Evolutionary conservation across 768 basidiomycete genomes (phyloP), one percentile per base, ranked within the genome.

Genomic region (Hericium erinaceus): DNA sequence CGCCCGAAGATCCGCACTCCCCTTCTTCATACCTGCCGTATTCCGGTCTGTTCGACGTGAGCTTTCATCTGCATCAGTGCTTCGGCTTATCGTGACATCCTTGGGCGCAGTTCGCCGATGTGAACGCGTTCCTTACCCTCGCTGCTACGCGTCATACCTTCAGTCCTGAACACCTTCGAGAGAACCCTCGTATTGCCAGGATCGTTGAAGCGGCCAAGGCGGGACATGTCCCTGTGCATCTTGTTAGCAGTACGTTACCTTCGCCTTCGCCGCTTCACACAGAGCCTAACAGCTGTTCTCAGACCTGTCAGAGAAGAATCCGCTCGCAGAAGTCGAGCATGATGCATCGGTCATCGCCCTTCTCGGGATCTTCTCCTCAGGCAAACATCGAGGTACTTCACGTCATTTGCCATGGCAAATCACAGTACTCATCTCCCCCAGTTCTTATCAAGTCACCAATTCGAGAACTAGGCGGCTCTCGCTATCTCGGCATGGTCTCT

Each of bases 251-350:
- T 92, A 64, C 64, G 86, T 71, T 20, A 70, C 22, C 12, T 2
- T 9, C 38, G 26, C 22, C 48, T 5, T 50, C 54, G 60, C 49
- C 33, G 6, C 6, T 12, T 41, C 10, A 9, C 22, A 6, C 28
- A 26, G 39, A n/a, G 12, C n/a, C 5, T 57, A 10, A 55, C 48
- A 6, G 16, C 16, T 12, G 33, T n/a, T 48, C 5, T 16, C 51
- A 92, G 90, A 92, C 69, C 74, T 92, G 38, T 92, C 90, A 12
- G 86, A 90, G 69, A 92, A 92, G 75, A 92, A 92, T 60, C 84
- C 87, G 9, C 74, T 91, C 33, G 79, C 87, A 55, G 74, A 73
- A 20, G 68, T 90, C 7, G 77, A 84, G 0, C 70, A 86, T 58
- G 78, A 83, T 46, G 85, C 88, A 2, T 84, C 77, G 2, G 64